Evolutionary conservation across 2,329 filamentous ascomycete genomes (phyloP), one percentile per base, ranked within the genome.

Genomic region (Colletotrichum tanaceti): DNA sequence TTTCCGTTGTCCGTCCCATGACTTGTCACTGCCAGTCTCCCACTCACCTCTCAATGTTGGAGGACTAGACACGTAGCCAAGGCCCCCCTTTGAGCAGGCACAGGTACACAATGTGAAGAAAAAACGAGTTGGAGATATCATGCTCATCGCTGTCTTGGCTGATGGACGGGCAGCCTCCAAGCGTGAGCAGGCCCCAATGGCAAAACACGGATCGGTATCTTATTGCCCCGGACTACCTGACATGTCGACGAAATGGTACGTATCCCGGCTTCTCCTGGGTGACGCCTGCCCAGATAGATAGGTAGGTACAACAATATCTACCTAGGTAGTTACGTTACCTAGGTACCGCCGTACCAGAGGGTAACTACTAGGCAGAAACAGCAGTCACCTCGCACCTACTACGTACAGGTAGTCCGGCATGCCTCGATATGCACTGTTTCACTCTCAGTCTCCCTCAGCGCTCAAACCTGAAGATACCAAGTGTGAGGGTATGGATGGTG

Each of bases 121-220:
- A 32, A 32, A 32, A 32, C 1, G 28, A 7, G 28, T 32, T 32
- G 9, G 28, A 32, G 9, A 7, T 32, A 7, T 32, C 28, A 32
- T 32, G 28, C 28, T 32, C 28, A 32, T 9, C 28, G 9, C 28
- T 32, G 28, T 32, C 28, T 9, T 32, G 18, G 50, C 20, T 16
- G n/a, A 39, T 41, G 20, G 16, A 28, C 20, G n/a, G 35, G 13
- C 38, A 44, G 47, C 49, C 53, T 43, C 47, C 54, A 22, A 38
- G 11, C 41, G 43, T 32, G 28, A 32, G n/a, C 49, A 57, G 49
- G 49, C 11, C 18, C 49, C 49, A 10, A 32, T 10, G 28, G 28
- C 35, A 50, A 52, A 46, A 57, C 50, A 57, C 62, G 62, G 57
- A 32, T 65, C 50, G 62, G 62, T 50, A 68, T 39, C 55, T 52